Base-by-base conservation (phyloP, 441 rosid genomes). In the Erodium texanum region DNA sequence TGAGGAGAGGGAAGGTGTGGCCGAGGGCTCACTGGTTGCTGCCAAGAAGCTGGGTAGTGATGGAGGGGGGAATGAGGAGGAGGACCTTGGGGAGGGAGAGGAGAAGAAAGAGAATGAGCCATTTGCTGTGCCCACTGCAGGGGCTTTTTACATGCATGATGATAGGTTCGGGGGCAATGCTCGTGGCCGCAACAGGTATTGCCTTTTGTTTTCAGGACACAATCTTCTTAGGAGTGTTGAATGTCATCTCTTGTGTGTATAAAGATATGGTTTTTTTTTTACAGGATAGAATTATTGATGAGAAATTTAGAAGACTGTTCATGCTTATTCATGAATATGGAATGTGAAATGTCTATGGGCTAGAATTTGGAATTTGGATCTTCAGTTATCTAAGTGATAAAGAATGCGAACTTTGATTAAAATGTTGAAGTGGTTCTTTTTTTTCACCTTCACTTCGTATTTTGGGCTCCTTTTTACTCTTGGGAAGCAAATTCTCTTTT, bases 111-210 rank as follows among this genome's bases (percentile, higher is more conserved):
- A 75, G 74, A 88, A 82, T 56, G 92, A 91, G 65, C 99, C 96
- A 3, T 94, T 79, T 72, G 89, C 92, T 0, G 99, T 94, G 67
- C 99, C 99, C 12, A 91, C 97, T 70, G 92, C 92, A 66, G 99
- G 99, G 43, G 94, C 99, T 0, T 94, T 94, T 76, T 94, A 94
- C 71, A 91, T 94, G 97, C 99, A 94, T 29, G 99, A 94, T 76
- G 97, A 94, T 78, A 84, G 99, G 34, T 94, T 88, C 69, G 85
- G 89, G 79, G 97, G 83, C 70, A 75, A 82, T 77, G 80, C 77
- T 69, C 82, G 76, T 75, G 92, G 81, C 72, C 76, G 90, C 10
- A 78, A 85, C 79, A 84, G 88, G 90, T 86, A 83, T 48, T 54
- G n/a, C 59, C 48, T 32, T 22, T 69, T 16, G 66, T 19, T 43